Conservation (phyloP, 2,329 filamentous ascomycete genomes). For the Epichloe gansuensis region DNA sequence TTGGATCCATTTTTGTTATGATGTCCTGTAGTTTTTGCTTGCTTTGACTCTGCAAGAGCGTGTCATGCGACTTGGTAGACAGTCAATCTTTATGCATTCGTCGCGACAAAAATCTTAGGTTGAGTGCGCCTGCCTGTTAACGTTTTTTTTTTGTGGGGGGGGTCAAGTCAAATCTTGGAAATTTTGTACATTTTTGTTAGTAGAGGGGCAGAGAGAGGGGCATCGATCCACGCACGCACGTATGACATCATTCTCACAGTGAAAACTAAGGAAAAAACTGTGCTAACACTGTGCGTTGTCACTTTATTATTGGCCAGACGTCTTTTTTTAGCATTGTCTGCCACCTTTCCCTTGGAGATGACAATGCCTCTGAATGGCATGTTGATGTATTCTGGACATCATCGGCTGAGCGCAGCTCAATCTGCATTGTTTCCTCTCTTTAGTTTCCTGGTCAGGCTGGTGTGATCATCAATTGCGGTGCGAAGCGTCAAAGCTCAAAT, state of each 20-base stretch:
- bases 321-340: no score
- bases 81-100: not conserved
- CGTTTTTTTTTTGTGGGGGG: not conserved
- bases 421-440: no score
- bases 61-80: not conserved
- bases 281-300: not conserved
- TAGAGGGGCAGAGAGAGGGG: not conserved
- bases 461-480: no score
- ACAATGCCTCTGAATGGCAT: not conserved
- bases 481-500: no score
- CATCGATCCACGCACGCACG: not conserved
- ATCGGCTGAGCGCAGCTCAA: no score
- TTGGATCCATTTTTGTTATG: slow-evolving; percentile 23
- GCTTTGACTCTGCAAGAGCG: not conserved
- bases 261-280: not conserved
- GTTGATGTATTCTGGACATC: no score
- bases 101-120: not conserved
- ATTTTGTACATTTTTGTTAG: not conserved
- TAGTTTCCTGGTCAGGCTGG: no score
- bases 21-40: not conserved
- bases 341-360: not conserved
- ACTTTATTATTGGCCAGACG: not conserved
- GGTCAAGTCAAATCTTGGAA: not conserved
- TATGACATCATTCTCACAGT: not conserved
- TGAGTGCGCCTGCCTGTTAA: not conserved